Evolutionary conservation across 2,329 filamentous ascomycete genomes (phyloP).

Genomic region (Claviceps purpurea): DNA sequence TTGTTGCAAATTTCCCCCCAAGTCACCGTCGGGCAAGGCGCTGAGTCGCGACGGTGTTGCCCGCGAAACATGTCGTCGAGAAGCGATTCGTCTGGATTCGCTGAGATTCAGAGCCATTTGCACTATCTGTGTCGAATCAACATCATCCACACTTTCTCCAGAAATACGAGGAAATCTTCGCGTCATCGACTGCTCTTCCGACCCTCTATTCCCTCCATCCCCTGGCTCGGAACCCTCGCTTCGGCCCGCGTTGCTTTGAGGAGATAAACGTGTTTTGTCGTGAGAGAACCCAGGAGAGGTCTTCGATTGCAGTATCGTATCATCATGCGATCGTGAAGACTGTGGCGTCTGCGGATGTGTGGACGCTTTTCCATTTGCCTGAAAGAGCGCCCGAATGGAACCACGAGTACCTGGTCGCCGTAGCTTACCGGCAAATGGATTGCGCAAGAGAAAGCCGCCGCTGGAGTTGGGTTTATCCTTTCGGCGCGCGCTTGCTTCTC

Average conservation of each 20-base stretch:
- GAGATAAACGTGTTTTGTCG: background rate
- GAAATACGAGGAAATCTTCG: background rate
- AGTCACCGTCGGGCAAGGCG: conserved; percentile 37
- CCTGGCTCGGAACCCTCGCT: background rate
- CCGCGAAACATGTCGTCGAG: conserved; percentile 40
- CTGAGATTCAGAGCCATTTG: conserved; percentile 83
- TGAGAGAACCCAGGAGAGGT: background rate
- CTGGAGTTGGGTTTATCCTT: conserved; percentile 30
- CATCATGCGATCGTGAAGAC: conserved; percentile 1
- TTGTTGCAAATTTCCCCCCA: conserved; percentile 48
- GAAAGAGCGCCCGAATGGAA: conserved; percentile 13
- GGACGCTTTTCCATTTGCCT: conserved; percentile 10
- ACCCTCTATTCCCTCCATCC: background rate
- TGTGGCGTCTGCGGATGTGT: background rate
- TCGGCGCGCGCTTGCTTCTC: conserved; percentile 15
- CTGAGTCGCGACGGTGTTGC: conserved; percentile 36
- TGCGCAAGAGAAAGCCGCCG: conserved; percentile 38
- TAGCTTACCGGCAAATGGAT: conserved; percentile 23
- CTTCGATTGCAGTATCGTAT: background rate
- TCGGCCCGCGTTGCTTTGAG: background rate
- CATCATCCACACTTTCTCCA: conserved; percentile 32
- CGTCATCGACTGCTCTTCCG: background rate
- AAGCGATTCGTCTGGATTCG: conserved; percentile 59
- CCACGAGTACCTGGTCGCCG: conserved; percentile 19
- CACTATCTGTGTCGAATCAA: conserved; percentile 80